These are phyloP conservation scores for Colletotrichum sp. DNA, from an alignment of 2,329 filamentous ascomycete genomes.

Conservation along the genomic window DNA sequence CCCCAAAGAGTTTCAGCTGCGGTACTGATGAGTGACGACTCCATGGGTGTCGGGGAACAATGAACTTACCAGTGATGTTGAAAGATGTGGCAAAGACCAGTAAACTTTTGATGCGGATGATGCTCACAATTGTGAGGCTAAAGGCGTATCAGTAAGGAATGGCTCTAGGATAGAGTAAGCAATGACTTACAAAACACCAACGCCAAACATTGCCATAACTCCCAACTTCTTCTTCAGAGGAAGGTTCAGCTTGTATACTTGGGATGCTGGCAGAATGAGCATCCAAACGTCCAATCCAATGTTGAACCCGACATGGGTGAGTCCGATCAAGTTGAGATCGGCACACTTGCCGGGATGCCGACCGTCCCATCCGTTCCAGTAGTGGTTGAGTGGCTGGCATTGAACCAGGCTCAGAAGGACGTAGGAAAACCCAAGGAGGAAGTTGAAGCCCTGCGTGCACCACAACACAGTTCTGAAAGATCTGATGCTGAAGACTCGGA, in stretches of 20 bases:
- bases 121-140: background rate
- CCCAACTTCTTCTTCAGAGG: background rate
- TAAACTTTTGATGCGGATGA: background rate
- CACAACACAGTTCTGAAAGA: background rate
- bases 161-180: accelerated
- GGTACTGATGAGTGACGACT: background rate
- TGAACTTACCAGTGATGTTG: background rate
- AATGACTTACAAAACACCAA: background rate
- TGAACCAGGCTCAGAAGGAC: background rate
- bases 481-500: background rate
- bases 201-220: background rate
- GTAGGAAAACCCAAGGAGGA: background rate
- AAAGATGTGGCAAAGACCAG: background rate
- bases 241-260: background rate
- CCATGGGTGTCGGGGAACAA: background rate
- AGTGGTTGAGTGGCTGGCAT: background rate
- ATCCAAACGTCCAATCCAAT: background rate
- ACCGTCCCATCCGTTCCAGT: background rate
- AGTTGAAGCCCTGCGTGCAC: background rate
- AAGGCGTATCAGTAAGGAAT: background rate
- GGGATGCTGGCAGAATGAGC: background rate
- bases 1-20: background rate
- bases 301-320: background rate
- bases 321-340: background rate
- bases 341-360: background rate